Base-by-base conservation (phyloP, 2,329 filamentous ascomycete genomes). In the Talaromyces marneffei region DNA sequence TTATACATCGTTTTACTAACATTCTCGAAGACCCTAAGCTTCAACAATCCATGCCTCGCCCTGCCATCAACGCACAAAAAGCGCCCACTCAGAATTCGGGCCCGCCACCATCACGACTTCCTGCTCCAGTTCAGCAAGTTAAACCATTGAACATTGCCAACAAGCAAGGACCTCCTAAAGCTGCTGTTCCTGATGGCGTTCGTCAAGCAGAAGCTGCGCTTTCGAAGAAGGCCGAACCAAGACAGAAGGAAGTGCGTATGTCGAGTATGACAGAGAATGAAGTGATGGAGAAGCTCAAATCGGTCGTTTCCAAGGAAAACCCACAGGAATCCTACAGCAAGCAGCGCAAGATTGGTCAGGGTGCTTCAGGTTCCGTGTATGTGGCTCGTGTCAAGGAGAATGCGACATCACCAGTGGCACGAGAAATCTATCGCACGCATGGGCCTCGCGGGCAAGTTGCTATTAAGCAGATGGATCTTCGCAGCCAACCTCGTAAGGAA, bases 381-480 rank as follows among this genome's bases (percentile, higher is more conserved):
- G 93, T 99, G 64, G 94, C 94, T 65, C 94, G 95, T 72, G 90
- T 99, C 65, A 94, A 94, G 75, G 90, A 96, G 71, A 87, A 84
- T 61, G 90, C 93, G 2, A 83, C 86, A n/a, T 95, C 92, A n/a
- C 77, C 82, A 16, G 85, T 90, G 66, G 93, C 93, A 23, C 85
- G 87, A 63, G 86, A 91, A 57, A 79, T 97, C 37, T 83, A 96
- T 64, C 86, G 89, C 44, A 86, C 87, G 66, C 89, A 95, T 71
- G 92, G 92, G 12, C 82, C 85, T 56, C 86, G 90, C 65, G 91
- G 91, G 55, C 91, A 97, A 74, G 94, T 99, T 64, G 94, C 94
- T 44, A 99, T 99, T 74, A 99, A 99, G 80, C 94, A 99, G 79
- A 99, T 99, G 94, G 94, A 99, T 78, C 85, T 99, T 60, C 91